Percentiles rank a stretch among this genome's conserved stretches.
Evolutionary conservation across 805 yeast species (phyloP).

Genomic region (Hanseniaspora vineae): DNA sequence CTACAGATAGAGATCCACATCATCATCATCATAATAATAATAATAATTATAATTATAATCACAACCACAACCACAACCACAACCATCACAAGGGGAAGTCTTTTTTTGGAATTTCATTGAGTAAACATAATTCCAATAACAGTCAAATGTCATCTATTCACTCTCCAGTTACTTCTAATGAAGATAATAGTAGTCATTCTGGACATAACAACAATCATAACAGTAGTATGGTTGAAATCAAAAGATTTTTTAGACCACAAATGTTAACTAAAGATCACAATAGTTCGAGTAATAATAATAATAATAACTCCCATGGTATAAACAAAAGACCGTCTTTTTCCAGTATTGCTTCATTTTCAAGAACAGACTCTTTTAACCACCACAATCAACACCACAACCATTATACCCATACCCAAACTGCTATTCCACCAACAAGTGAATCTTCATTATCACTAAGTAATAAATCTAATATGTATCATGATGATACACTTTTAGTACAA

Average conservation of each 20-base stretch:
- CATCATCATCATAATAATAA: background rate
- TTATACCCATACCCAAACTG: slow-evolving; percentile 22
- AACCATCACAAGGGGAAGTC: background rate
- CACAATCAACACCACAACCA: slow-evolving; percentile 9
- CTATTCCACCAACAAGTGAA: slow-evolving; percentile 25
- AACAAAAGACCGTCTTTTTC: no score
- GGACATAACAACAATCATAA: background rate
- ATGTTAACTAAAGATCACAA: background rate
- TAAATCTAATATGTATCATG: slow-evolving; percentile 30
- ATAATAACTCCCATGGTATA: background rate
- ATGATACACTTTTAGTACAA: slow-evolving; percentile 38
- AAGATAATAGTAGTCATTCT: background rate
- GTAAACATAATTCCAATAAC: slow-evolving; percentile 4
- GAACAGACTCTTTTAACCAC: background rate
- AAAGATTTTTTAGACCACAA: slow-evolving; percentile 54
- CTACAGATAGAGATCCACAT: background rate
- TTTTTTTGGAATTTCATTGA: slow-evolving; percentile 5
- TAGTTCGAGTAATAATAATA: slow-evolving; percentile 1
- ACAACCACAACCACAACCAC: background rate
- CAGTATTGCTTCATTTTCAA: background rate
- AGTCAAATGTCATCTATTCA: slow-evolving; percentile 6
- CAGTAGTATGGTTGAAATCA: slow-evolving; percentile 47
- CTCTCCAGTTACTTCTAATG: slow-evolving; percentile 4
- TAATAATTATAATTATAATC: background rate
- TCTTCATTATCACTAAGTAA: slow-evolving; percentile 22